Evolutionary conservation across 2,329 filamentous ascomycete genomes (phyloP), one percentile per base, ranked within the genome.

Genomic region (Alternaria burnsii): DNA sequence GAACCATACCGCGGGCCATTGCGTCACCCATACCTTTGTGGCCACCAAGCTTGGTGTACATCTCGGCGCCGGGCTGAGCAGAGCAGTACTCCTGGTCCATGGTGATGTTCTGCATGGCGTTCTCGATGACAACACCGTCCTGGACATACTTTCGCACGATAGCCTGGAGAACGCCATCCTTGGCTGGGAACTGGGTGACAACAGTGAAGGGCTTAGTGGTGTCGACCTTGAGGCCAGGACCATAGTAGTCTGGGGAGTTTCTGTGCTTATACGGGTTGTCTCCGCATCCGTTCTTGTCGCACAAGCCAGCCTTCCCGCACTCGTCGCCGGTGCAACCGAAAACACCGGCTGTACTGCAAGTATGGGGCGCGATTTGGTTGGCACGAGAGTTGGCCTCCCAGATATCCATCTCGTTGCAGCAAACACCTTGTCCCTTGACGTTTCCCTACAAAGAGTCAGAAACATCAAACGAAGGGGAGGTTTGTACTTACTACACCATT

Each of bases 111-210:
- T 61, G 51, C 16, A 82, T 72, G 9, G 84, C 82, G 79, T 89
- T 88, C 67, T 83, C 79, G 67, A 89, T 85, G 61, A 88, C 82
- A 36, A 81, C 80, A 66, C 86, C 87, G 76, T 86, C 79, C 79
- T 91, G 89, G 58, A 89, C 83, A 76, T 90, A 91, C 77, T 89
- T 83, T 69, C 88, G 86, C 69, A 84, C 85, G 76, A 91, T 88
- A 76, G 88, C 84, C 53, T 79, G 81, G 50, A 90, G 85, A 10
- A 80, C 78, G 58, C 88, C 87, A 60, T 82, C 75, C 51, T 83
- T 86, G 55, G 85, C 86, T 67, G 87, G 77, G 80, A 91, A 91
- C 76, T 90, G 88, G 10, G 88, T 91, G 58, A 90, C 86, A 24
- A 91, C 87, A 9, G 88, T 90, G 68, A 90, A 77, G 69, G 86